Base-by-base conservation (phyloP, 225 moss, liverwort and hornwort genomes). In the Bryoerythrophyllum caledonicum region DNA sequence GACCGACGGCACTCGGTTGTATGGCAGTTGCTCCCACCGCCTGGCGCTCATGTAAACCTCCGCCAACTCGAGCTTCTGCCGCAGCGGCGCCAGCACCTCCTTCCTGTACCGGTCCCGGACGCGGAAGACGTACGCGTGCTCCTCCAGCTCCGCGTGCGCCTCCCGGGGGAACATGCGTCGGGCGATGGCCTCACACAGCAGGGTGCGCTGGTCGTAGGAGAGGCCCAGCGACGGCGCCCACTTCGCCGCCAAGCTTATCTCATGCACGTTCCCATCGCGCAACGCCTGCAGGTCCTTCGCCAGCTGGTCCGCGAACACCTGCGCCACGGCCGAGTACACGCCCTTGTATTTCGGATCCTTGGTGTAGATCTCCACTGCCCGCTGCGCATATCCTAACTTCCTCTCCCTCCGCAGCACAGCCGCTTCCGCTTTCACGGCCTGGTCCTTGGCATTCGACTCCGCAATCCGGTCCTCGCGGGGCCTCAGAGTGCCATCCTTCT, bases 11-110 rank as follows among this genome's bases (percentile, higher is more conserved):
- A 93, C 93, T 56, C 95, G 76, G 40, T 78, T 82, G 27, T 95
- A 95, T 17, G 90, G 90, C 71, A 95, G 67, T 58, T 84, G 90
- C 70, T 87, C 80, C 95, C 95, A 95, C 65, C 79, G 86, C 60
- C 76, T 85, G 6, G 95, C 93, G 80, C 93, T 91, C 90, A 95
- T 93, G 66, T 85, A 88, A 4, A 95, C 84, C 72, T 95, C 95
- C 8, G 93, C 91, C 66, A 95, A 65, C 73, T 95, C 95, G 66
- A 95, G 80, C 14, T 80, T 84, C 68, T 82, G 86, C 74, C 95
- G 88, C 67, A 93, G 30, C 24, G 93, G 93, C 19, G 78, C 73
- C 61, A 93, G 63, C 56, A 93, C 72, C 60, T 93, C 95, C 73
- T 85, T 95, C 67, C 93, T 84, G 60, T 91, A 88, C 26, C 81